Base-by-base conservation (phyloP, 2,329 filamentous ascomycete genomes). In the Talaromyces sp. region DNA sequence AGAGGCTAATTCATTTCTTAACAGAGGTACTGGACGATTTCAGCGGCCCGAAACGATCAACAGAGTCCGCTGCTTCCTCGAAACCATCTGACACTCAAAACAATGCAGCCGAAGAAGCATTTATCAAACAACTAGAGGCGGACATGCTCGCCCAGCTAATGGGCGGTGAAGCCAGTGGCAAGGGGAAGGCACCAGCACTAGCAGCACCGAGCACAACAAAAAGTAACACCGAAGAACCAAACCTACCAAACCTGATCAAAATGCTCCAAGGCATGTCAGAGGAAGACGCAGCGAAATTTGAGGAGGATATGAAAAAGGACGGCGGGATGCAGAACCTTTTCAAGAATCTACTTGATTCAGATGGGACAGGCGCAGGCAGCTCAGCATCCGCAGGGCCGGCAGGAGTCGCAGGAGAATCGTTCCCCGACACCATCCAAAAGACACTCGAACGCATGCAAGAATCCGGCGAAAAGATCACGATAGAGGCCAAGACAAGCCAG, bases 401-500 rank as follows among this genome's bases (percentile, higher is more conserved):
- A n/a, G 68, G 70, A 27, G 91, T 47, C 87, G 89, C 56, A 45
- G 56, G 56, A 49, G 61, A 40, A 56, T 87, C 85, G 0, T 99
- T 99, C 78, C 92, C 96, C 74, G 93, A 97, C 67, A 96, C 92
- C 0, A 98, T 99, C 72, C 89, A 90, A 67, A 88, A 88, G 71
- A 98, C 95, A 0, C 97, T 99, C 91, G 92, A 96, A 79, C 90
- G 95, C 58, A 97, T 99, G 92, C 91, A 96, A 73, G 87, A 87
- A 38, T 97, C 93, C 0, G 93, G 91, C 1, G 89, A 94, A 47
- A 89, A 93, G 70, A 93, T 93, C 3, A 66, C 64, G 10, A 93
- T 91, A 0, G 91, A 91, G 2, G 86, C 86, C 0, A 92, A 92
- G 0, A 87, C 89, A 15, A 74, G 77, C 0, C 84, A 89, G 1